phyloP scores from a whole-genome alignment of 2,329 filamentous ascomycete species.

The Ilyonectria destructans region DNA sequence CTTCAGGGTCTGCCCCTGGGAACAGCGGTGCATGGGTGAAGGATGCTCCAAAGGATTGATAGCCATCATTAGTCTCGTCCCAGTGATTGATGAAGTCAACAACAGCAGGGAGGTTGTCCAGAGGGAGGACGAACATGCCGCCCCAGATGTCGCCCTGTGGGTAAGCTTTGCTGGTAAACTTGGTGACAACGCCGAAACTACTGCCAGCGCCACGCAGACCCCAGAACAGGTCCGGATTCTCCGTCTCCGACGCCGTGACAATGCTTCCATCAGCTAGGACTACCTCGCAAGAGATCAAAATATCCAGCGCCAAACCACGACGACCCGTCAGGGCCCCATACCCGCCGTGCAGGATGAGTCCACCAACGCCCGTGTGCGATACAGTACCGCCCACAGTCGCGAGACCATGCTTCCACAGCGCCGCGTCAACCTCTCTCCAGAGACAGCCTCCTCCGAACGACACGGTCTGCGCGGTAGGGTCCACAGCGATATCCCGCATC shows the following conservation, averaged over 20 bases:
- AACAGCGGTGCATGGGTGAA: conserved; percentile 38
- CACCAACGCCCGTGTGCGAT: conserved; percentile 75
- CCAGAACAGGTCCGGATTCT: not conserved
- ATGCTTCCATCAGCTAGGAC: conserved; percentile 52
- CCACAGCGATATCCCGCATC: conserved; percentile 67
- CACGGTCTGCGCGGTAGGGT: conserved; percentile 62
- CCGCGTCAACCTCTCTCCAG: conserved; percentile 70
- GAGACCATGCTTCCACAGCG: conserved; percentile 65
- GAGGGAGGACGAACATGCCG: conserved; percentile 49
- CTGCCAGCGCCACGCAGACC: not conserved
- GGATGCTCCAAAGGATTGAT: conserved; percentile 38
- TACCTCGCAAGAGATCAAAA: conserved; percentile 57
- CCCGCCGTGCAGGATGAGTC: conserved; percentile 71
- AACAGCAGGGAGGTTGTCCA: conserved; percentile 47
- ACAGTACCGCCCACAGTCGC: conserved; percentile 76
- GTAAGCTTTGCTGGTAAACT: conserved; percentile 55
- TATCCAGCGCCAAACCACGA: conserved; percentile 67
- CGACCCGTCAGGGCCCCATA: conserved; percentile 71
- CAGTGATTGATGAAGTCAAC: conserved; percentile 53
- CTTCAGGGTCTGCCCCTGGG: conserved; percentile 41
- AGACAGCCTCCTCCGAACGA: conserved; percentile 66
- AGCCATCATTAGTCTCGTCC: conserved; percentile 46
- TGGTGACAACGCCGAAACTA: conserved; percentile 58
- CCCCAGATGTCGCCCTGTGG: conserved; percentile 53
- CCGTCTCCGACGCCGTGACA: conserved; percentile 58